Percentiles rank a stretch among this genome's conserved stretches.
Evolutionary conservation across 352 stramenopile genomes (phyloP).

Genomic region (Phytophthora multivora): DNA sequence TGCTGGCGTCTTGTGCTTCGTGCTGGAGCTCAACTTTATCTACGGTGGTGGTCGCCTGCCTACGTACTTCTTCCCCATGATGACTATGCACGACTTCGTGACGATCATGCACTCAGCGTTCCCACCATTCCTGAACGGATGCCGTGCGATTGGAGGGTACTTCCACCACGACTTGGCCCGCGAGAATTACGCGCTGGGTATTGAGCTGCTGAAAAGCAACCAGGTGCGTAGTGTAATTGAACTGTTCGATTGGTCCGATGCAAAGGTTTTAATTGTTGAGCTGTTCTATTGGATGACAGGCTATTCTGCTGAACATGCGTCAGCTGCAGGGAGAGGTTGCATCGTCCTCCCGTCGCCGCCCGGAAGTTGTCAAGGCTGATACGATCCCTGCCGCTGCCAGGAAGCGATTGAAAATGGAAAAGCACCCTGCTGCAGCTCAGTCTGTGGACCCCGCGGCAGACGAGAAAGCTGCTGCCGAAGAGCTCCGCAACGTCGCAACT

Average conservation of each 20-base stretch:
- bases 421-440: constrained; percentile 33
- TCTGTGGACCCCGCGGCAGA: constrained; percentile 9
- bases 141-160: constrained; percentile 93
- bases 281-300: constrained; percentile 31
- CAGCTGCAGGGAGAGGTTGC: constrained; percentile 79
- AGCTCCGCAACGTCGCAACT: constrained; percentile 50
- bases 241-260: background rate
- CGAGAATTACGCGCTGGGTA: constrained; percentile 74
- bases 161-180: constrained; percentile 77
- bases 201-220: constrained; percentile 85
- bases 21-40: constrained; percentile 93
- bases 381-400: constrained; percentile 52
- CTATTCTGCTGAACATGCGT: constrained; percentile 78
- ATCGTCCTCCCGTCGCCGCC: constrained; percentile 57
- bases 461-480: constrained; percentile 34
- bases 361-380: constrained; percentile 59
- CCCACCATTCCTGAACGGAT: constrained; percentile 96
- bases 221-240: constrained; percentile 36
- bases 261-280: background rate
- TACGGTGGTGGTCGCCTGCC: constrained; percentile 65
- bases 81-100: constrained; percentile 93
- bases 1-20: constrained; percentile 92
- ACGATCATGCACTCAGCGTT: constrained; percentile 93
- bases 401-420: constrained; percentile 74
- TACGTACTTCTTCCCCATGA: constrained; percentile 68